Evolutionary conservation across 306 rosid species (phyloP).

Genomic region (Fragaria nilgerrensis): DNA sequence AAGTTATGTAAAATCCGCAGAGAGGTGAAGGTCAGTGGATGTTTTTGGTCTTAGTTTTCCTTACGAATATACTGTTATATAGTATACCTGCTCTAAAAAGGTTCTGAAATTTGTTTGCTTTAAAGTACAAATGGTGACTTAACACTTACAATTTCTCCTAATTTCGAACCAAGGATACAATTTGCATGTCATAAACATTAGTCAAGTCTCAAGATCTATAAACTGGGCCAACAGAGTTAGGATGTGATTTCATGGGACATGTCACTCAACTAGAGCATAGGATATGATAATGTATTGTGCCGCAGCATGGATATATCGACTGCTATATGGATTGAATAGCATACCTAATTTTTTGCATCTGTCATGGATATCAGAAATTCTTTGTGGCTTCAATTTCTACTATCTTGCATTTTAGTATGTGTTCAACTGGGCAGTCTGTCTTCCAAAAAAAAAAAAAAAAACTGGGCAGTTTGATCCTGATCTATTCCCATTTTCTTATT

Average conservation of each 20-base stretch:
- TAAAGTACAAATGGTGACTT: background rate
- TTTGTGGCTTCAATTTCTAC: background rate
- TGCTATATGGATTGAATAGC: background rate
- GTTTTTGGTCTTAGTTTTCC: background rate
- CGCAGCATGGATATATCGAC: background rate
- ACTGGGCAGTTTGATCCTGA: too few relatives aligned
- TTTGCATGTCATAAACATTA: background rate
- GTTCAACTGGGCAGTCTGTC: background rate
- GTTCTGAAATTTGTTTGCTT: background rate
- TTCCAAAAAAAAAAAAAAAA: too few relatives aligned
- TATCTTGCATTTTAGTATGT: background rate
- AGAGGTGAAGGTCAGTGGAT: conserved; percentile 52
- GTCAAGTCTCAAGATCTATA: background rate
- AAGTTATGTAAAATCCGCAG: conserved; percentile 49
- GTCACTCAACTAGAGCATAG: background rate
- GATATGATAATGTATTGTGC: too few relatives aligned
- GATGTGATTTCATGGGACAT: background rate
- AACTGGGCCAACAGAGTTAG: background rate
- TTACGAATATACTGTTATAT: background rate
- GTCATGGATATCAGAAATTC: background rate
- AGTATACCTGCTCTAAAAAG: background rate
- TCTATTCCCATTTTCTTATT: background rate
- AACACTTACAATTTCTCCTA: background rate
- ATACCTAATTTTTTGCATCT: background rate
- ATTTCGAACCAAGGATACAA: background rate